Conservation (phyloP, 495 filamentous ascomycete species). For the Recurvomyces mirabilis region DNA sequence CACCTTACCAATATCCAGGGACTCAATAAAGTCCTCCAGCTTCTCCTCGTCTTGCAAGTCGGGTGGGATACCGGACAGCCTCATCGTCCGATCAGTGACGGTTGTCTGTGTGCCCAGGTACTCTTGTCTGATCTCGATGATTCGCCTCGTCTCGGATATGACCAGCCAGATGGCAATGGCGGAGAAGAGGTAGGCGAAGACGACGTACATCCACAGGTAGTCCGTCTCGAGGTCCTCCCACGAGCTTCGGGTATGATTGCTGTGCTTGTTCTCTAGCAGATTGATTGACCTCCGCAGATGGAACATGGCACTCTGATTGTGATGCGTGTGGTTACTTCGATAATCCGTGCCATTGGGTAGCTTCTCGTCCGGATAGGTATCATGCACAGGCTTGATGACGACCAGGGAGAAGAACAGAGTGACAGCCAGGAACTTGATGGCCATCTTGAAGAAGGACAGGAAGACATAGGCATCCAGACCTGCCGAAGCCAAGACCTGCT, state of each 20-base stretch:
- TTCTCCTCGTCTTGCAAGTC: slow-evolving; percentile 70
- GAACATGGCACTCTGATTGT: slow-evolving; percentile 9
- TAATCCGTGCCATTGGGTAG: slow-evolving; percentile 22
- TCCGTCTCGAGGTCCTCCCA: slow-evolving; percentile 27
- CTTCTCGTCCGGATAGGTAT: slow-evolving; percentile 42
- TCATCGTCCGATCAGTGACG: slow-evolving; percentile 86
- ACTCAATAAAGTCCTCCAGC: slow-evolving; percentile 80
- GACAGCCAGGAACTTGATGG: slow-evolving; percentile 66
- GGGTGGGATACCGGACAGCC: slow-evolving; percentile 74
- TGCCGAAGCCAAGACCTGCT: slow-evolving; percentile 79
- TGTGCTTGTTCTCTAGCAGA: slow-evolving; percentile 5
- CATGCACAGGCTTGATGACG: slow-evolving; percentile 79
- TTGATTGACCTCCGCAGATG: slow-evolving; percentile 1
- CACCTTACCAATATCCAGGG: slow-evolving; percentile 82
- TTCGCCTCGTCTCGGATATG: slow-evolving; percentile 63
- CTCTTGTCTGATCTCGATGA: slow-evolving; percentile 76
- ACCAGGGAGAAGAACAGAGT: slow-evolving; percentile 69
- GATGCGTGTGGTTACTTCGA: slow-evolving; percentile 32
- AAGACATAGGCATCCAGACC: slow-evolving; percentile 96
- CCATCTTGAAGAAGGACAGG: slow-evolving; percentile 86
- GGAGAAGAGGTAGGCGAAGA: slow-evolving; percentile 86
- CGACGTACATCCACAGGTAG: slow-evolving; percentile 88
- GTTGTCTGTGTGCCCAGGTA: slow-evolving; percentile 90
- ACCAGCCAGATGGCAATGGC: slow-evolving; percentile 72
- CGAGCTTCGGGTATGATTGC: slow-evolving; percentile 17